Conservation (phyloP, 192 early-diverging fungal genomes). For the Coemansia sp. region DNA sequence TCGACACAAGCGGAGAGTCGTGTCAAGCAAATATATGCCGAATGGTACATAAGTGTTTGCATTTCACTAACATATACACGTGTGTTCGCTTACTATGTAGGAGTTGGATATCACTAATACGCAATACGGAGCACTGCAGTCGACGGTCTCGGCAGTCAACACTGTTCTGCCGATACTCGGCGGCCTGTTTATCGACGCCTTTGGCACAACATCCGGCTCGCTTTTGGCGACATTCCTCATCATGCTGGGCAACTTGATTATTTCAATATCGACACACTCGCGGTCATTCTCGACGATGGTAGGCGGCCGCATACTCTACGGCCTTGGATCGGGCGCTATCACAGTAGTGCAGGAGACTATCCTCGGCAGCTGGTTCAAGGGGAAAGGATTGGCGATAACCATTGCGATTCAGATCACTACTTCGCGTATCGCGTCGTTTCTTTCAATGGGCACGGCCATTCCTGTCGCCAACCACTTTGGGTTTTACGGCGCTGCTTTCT, state of each 20-base stretch:
- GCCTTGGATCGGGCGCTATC: constrained; percentile 74
- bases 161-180: constrained; percentile 60
- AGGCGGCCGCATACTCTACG: constrained; percentile 59
- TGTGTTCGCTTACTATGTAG: constrained; percentile 35
- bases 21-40: not conserved
- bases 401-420: constrained; percentile 71
- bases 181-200: constrained; percentile 64
- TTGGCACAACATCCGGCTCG: constrained; percentile 63
- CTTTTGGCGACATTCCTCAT: constrained; percentile 61
- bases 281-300: constrained; percentile 60
- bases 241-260: constrained; percentile 58
- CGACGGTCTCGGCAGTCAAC: constrained; percentile 64
- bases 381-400: constrained; percentile 67
- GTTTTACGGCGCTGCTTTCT: constrained; percentile 51
- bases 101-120: constrained; percentile 64
- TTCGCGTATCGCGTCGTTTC: constrained; percentile 71
- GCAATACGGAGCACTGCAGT: constrained; percentile 69
- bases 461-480: constrained; percentile 58
- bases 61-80: not conserved
- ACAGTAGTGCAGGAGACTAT: constrained; percentile 83
- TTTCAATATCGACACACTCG: constrained; percentile 56
- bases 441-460: constrained; percentile 68
- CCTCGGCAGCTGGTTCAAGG: constrained; percentile 74
- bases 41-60: not conserved
- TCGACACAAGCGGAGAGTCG: not conserved